phyloP scores from a whole-genome alignment of 2,329 filamentous ascomycete species.

The Ceratocystis lukuohia region DNA sequence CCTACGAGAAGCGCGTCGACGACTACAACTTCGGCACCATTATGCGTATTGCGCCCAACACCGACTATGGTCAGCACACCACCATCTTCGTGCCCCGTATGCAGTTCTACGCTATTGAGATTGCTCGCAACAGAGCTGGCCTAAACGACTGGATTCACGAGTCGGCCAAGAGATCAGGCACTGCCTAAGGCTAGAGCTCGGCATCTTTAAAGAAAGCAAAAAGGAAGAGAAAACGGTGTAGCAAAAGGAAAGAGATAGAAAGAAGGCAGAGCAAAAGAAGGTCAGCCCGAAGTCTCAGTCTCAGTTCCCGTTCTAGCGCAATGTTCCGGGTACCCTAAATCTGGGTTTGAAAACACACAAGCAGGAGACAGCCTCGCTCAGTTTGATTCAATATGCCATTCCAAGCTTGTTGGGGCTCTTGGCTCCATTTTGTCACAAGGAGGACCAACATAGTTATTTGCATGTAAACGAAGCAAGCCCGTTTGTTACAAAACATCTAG shows the following conservation, averaged over 20 bases:
- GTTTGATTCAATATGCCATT: conserved; percentile 2
- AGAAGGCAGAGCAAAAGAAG: background rate
- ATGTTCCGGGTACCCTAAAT: too few species aligned
- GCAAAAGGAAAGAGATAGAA: background rate
- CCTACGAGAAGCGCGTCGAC: conserved; percentile 86
- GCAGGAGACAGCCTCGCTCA: background rate
- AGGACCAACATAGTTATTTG: background rate
- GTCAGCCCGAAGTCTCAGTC: too few species aligned
- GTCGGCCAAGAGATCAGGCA: conserved; percentile 41
- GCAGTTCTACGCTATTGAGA: conserved; percentile 44
- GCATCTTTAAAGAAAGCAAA: background rate
- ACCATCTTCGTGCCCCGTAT: conserved; percentile 67
- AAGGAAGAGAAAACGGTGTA: background rate
- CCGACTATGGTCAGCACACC: conserved; percentile 74
- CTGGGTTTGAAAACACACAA: background rate
- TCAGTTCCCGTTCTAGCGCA: too few species aligned
- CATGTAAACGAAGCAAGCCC: too few species aligned
- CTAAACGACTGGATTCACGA: conserved; percentile 98
- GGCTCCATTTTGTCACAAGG: background rate
- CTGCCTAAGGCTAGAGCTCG: background rate
- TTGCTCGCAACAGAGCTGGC: conserved; percentile 59
- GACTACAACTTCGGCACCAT: conserved; percentile 98
- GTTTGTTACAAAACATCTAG: too few species aligned
- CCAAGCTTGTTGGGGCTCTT: background rate
- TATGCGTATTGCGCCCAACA: conserved; percentile 62